Base-by-base conservation (phyloP, 148 eudicot species). In the Talinum fruticosum region DNA sequence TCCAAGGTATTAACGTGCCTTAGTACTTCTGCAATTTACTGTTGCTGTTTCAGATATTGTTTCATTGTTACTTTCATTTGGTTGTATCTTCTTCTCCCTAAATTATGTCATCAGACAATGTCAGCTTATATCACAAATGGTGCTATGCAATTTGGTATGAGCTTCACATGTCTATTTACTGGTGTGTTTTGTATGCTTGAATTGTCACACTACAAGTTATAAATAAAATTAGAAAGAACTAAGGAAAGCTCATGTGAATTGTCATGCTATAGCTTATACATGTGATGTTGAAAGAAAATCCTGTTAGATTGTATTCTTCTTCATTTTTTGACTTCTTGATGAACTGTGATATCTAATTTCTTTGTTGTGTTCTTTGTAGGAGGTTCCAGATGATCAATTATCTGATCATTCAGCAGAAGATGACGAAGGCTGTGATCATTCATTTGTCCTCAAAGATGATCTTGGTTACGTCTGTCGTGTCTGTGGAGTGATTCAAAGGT, bases 401-500 rank as follows among this genome's bases (percentile, higher is more conserved):
- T 59, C 82, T 35, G 89, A 88, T 34, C 80, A 32, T 68, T 68
- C 74, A 45, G 76, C 35, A 76, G 92, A 82, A 64, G 90, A 82
- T 34, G 88, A 83, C n/a, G 93, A 89, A 75, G 95, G 89, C 47
- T 95, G 98, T 84, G 97, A 95, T 79, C 98, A 95, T 79, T 83
- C 88, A 18, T 90, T 82, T 87, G 89, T 95, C 54, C 80, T 95
- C 70, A 95, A 91, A 80, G 98, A 95, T 81, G 98, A 95, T 71
- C 80, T 95, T 77, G 98, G 98, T 51, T 87, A 92, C 78, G 97
- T 95, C 44, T 95, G 98, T 79, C 98, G 98, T 71, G 89, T 95
- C 62, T 95, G 98, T 83, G 98, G 98, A 76, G 90, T 92, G 16
- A 82, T 95, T 75, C 79, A 87, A 81, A 89, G 85, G 86, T 85